A percentile compares a stretch with the other conserved stretches of the same genome.
phyloP scores from a whole-genome alignment of 495 filamentous ascomycete genomes.

The Parathielavia appendiculata region DNA sequence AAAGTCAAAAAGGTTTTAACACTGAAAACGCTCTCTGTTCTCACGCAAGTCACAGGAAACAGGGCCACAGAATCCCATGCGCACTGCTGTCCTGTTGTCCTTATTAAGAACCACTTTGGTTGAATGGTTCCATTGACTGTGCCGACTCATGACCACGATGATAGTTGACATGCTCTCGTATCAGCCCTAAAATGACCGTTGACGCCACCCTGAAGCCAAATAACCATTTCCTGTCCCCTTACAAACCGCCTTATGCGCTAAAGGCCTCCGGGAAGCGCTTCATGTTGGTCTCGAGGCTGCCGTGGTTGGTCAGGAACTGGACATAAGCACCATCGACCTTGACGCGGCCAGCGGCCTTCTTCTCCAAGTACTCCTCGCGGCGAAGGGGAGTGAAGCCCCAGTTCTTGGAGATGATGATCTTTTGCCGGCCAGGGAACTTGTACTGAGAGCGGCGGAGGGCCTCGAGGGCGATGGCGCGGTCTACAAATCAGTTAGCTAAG shows the following conservation, averaged over 20 bases:
- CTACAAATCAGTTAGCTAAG: constrained; percentile 38
- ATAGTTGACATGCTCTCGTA: constrained; percentile 31
- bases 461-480: constrained; percentile 91
- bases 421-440: constrained; percentile 99
- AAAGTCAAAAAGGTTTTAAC: background rate
- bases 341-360: constrained; percentile 84
- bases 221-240: constrained; percentile 33
- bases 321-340: constrained; percentile 97
- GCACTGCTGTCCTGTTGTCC: constrained; percentile 14
- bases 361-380: constrained; percentile 91
- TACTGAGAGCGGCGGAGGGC: constrained; percentile 97
- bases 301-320: constrained; percentile 92
- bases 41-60: background rate
- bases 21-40: background rate
- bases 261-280: constrained; percentile 90
- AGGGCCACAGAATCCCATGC: background rate
- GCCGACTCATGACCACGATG: constrained; percentile 25
- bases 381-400: constrained; percentile 99
- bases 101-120: constrained; percentile 13
- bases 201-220: constrained; percentile 33
- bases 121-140: constrained; percentile 34
- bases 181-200: constrained; percentile 34
- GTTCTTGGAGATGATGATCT: constrained; percentile 99
- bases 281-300: constrained; percentile 79
- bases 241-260: constrained; percentile 41